Conservation (phyloP, 345 rosid genomes). For the Heritiera littoralis region DNA sequence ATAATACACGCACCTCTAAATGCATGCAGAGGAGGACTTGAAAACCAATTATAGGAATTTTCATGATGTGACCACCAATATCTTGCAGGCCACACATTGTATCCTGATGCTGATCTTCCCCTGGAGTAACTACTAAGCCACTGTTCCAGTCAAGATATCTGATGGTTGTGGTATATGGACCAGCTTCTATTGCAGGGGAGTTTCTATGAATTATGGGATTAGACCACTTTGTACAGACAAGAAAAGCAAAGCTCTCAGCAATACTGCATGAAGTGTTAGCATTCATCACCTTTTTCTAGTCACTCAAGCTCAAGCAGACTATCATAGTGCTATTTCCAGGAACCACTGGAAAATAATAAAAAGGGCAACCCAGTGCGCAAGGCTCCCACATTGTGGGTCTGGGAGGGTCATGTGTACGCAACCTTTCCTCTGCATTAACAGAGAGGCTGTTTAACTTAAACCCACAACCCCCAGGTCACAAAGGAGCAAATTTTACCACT, state of each 20-base stretch:
- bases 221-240: slow-evolving; percentile 93
- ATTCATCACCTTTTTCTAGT: slow-evolving; percentile 27
- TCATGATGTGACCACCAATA: slow-evolving; percentile 94
- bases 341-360: background rate
- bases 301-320: slow-evolving; percentile 18
- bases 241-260: slow-evolving; percentile 95
- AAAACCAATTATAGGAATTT: slow-evolving; percentile 75
- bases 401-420: no score
- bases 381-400: no score
- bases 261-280: slow-evolving; percentile 51
- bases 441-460: no score
- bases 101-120: slow-evolving; percentile 61
- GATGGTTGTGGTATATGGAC: slow-evolving; percentile 60
- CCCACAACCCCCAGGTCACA: no score
- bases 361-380: no score
- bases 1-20: slow-evolving; percentile 62
- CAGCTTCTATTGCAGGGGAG: slow-evolving; percentile 46
- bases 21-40: slow-evolving; percentile 92
- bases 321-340: slow-evolving; percentile 9
- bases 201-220: slow-evolving; percentile 85
- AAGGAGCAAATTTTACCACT: no score
- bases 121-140: slow-evolving; percentile 69
- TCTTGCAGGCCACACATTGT: slow-evolving; percentile 78
- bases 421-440: no score
- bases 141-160: slow-evolving; percentile 93